These are phyloP conservation scores for Lichina pygmaea DNA, from an alignment of 495 filamentous ascomycete species.

Conservation along the genomic window DNA sequence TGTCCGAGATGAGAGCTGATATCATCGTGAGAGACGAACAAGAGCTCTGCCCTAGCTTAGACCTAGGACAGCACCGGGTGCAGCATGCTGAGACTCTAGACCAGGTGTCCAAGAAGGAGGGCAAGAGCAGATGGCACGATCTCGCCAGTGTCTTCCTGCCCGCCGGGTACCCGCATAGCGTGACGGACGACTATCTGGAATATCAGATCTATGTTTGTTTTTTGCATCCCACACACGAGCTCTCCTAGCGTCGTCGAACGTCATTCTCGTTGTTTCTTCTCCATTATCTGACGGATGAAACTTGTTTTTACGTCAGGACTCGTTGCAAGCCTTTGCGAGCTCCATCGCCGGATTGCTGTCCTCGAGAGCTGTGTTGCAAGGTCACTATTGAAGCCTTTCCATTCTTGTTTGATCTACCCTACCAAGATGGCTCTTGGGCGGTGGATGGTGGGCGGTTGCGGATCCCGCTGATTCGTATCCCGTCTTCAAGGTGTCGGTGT, in stretches of 20 bases:
- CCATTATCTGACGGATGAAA: background rate
- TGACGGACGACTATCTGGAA: slow-evolving; percentile 68
- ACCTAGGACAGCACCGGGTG: background rate
- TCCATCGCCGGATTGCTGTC: slow-evolving; percentile 76
- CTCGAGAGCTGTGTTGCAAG: slow-evolving; percentile 73
- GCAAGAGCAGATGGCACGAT: slow-evolving; percentile 9
- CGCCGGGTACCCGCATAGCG: slow-evolving; percentile 72
- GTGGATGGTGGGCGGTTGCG: background rate
- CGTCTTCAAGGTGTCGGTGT: slow-evolving; percentile 45
- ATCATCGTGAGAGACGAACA: slow-evolving; percentile 9
- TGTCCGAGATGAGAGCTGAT: slow-evolving; percentile 8
- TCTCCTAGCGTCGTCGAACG: background rate
- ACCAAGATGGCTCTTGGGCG: background rate
- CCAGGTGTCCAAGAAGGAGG: slow-evolving; percentile 4
- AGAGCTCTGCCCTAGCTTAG: background rate
- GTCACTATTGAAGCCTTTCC: slow-evolving; percentile 11
- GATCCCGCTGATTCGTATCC: background rate
- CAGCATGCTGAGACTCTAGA: background rate
- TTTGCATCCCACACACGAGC: background rate
- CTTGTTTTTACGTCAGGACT: slow-evolving; percentile 31
- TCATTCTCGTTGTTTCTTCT: background rate
- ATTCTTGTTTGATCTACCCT: background rate
- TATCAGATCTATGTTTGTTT: slow-evolving; percentile 43
- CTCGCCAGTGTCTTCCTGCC: slow-evolving; percentile 66
- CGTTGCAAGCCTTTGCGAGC: slow-evolving; percentile 82